Evolutionary conservation across 768 basidiomycete genomes (phyloP), one percentile per base, ranked within the genome.

Genomic region (Suillus cothurnatus): DNA sequence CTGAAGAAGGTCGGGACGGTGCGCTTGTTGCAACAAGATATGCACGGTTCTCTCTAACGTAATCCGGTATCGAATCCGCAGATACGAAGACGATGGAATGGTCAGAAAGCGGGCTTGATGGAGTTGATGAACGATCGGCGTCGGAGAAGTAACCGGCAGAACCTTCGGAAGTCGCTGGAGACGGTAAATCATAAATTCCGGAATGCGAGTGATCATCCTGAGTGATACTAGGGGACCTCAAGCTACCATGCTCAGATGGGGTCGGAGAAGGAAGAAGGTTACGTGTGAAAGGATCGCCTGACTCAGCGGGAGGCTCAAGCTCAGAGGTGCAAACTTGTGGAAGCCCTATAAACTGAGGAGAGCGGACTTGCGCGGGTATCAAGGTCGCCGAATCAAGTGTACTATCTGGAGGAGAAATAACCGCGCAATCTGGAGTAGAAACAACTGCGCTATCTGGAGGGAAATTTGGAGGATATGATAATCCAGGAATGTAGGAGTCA

Each of bases 21-120:
- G 69, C 69, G 8, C 75, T 76, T 3, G 76, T 77, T 8, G 73
- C 75, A 1, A 76, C 71, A 38, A 76, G 60, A 7, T 78, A 34
- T 28, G 76, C 75, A 7, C 69, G 73, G 36, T 76, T 76, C 11
- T 77, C 73, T 19, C 69, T 71, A 49, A 75, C 65, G 58, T 74
- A 75, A 0, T 76, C 70, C 38, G 75, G 76, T 63, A 77, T 72
- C 15, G 66, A 69, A 2, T 73, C 74, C 31, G 72, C 71, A 57
- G 75, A 75, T 15, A 76, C 67, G 41, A 72, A 76, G 45, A 77
- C 72, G 32, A 75, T 39, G 23, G 75, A 76, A 1, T 70, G 66
- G 31, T 64, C 69, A 1, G 74, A 74, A 19, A 63, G 58, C 12
- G 62, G 62, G 28, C 58, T 59, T 7, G 58, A 59, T 21, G 58